Evolutionary conservation across 2,329 filamentous ascomycete species (phyloP).

Genomic region (Leptodontidium sp.): DNA sequence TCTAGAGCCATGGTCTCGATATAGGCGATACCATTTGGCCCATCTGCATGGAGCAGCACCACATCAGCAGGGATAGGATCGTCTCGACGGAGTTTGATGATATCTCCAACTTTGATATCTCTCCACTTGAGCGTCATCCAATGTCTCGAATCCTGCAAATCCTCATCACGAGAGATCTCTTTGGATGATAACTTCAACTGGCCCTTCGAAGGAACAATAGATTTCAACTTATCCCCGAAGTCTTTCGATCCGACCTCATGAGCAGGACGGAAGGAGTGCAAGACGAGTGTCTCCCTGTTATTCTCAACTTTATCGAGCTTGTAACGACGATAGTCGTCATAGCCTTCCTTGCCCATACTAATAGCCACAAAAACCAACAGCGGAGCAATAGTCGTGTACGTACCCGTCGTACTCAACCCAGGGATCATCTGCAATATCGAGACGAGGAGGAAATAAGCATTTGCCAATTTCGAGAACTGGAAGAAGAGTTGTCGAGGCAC

Average conservation of each 20-base stretch:
- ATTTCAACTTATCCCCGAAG: slow-evolving; percentile 16
- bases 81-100: slow-evolving; percentile 74
- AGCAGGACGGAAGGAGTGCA: slow-evolving; percentile 34
- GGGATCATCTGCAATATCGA: slow-evolving; percentile 91
- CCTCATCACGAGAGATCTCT: slow-evolving; percentile 1
- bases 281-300: slow-evolving; percentile 61
- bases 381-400: slow-evolving; percentile 86
- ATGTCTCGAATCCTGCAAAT: slow-evolving; percentile 50
- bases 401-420: slow-evolving; percentile 90
- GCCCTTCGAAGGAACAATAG: slow-evolving; percentile 14
- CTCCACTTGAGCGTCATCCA: slow-evolving; percentile 65
- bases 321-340: slow-evolving; percentile 87
- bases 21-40: slow-evolving; percentile 81
- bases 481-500: slow-evolving; percentile 86
- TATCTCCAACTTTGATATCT: slow-evolving; percentile 74
- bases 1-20: slow-evolving; percentile 87
- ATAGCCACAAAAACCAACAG: slow-evolving; percentile 84
- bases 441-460: slow-evolving; percentile 93
- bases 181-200: background rate
- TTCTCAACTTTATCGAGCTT: slow-evolving; percentile 88
- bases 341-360: slow-evolving; percentile 92
- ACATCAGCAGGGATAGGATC: slow-evolving; percentile 86
- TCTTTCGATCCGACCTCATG: slow-evolving; percentile 13
- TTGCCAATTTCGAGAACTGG: slow-evolving; percentile 92
- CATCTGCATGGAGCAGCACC: slow-evolving; percentile 78